A percentile compares a stretch with the other conserved stretches of the same genome.
Conservation (phyloP, 768 basidiomycete genomes). For the Lactifluus hygrophoroides region DNA sequence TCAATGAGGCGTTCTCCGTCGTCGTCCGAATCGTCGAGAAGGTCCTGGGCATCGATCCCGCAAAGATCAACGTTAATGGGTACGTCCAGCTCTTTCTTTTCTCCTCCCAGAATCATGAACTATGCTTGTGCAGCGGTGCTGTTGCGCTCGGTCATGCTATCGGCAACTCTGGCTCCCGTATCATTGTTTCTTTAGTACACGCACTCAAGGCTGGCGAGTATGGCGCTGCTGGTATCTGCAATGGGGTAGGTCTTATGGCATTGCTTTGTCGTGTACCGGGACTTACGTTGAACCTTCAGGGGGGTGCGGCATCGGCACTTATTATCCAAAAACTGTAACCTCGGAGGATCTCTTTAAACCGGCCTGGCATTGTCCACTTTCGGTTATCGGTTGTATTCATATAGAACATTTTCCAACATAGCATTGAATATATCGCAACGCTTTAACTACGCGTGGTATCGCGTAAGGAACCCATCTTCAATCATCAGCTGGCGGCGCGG, state of each 20-base stretch:
- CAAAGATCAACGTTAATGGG: conserved; percentile 89
- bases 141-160: conserved; percentile 95
- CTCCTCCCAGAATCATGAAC: not conserved
- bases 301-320: conserved; percentile 87
- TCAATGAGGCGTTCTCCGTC: conserved; percentile 97
- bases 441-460: not conserved
- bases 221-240: conserved; percentile 94
- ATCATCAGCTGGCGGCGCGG: too few relatives aligned
- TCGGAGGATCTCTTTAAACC: not conserved
- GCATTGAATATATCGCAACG: not conserved
- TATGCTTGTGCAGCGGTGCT: conserved; percentile 59
- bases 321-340: conserved; percentile 72
- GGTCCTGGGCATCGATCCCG: conserved; percentile 70
- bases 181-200: conserved; percentile 88
- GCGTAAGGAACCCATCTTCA: too few relatives aligned
- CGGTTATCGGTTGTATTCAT: conserved; percentile 2
- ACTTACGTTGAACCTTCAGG: conserved; percentile 37
- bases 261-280: not conserved
- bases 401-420: not conserved
- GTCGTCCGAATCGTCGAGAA: conserved; percentile 90
- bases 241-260: conserved; percentile 59
- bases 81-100: conserved; percentile 30
- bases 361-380: conserved; percentile 1
- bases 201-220: conserved; percentile 89
- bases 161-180: conserved; percentile 91